Percentiles rank a stretch among this genome's conserved stretches.
Evolutionary conservation across 805 yeast species (phyloP).

Genomic region (Candida rishiriensis): DNA sequence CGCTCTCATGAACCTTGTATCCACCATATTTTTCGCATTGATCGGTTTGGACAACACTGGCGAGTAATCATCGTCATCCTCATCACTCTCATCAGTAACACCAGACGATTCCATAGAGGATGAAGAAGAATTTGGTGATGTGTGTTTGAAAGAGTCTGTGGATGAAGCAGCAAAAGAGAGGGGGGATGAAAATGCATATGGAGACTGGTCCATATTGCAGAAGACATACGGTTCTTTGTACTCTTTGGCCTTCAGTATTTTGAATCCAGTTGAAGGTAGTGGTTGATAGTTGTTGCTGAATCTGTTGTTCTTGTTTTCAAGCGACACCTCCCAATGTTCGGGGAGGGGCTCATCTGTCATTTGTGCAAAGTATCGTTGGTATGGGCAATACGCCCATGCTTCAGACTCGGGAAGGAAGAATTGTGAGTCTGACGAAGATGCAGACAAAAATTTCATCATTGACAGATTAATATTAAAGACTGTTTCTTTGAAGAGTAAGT

Average conservation of each 20-base stretch:
- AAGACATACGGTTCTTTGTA: no score
- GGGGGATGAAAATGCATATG: no score
- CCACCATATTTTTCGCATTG: no score
- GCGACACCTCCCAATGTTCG: conserved; percentile 12
- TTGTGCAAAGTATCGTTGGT: conserved; percentile 22
- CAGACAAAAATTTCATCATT: not conserved
- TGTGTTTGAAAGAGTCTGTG: no score
- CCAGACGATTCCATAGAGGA: not conserved
- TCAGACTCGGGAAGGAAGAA: conserved; percentile 9
- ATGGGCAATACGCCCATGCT: conserved; percentile 24
- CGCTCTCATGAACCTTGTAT: no score
- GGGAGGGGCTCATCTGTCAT: conserved; percentile 13
- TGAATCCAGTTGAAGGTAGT: conserved; percentile 38
- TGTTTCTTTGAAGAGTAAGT: no score
- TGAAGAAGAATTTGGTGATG: not conserved
- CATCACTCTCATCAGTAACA: not conserved
- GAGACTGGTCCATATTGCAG: no score
- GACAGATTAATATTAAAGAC: not conserved
- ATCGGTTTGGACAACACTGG: not conserved
- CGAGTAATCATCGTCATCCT: not conserved
- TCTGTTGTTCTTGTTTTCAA: conserved; percentile 15
- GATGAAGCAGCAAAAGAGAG: no score
- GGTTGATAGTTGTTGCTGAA: conserved; percentile 34
- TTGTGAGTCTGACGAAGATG: not conserved
- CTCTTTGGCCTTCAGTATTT: no score